Evolutionary conservation across 768 basidiomycete genomes (phyloP).

Genomic region (Amylocystis lapponica): DNA sequence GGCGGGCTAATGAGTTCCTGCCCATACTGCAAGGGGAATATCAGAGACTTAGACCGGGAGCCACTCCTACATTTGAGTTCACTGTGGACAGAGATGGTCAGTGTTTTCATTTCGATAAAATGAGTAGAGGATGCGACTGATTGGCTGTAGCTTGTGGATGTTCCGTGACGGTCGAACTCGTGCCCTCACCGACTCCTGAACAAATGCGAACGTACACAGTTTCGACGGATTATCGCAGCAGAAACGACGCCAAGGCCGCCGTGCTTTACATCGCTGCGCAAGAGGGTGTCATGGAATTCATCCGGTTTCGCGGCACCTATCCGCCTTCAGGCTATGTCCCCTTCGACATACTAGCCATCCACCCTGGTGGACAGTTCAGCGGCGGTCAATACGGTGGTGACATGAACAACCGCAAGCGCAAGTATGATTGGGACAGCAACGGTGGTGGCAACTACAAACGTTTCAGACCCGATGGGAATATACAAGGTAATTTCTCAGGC

Average conservation of each 20-base stretch:
- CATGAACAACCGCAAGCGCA: not conserved
- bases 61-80: slow-evolving; percentile 36
- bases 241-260: slow-evolving; percentile 57
- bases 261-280: slow-evolving; percentile 48
- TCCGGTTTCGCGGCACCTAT: slow-evolving; percentile 45
- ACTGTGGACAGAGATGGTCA: slow-evolving; percentile 47
- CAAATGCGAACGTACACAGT: slow-evolving; percentile 42
- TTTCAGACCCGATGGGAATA: not conserved
- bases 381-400: not conserved
- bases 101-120: slow-evolving; percentile 3
- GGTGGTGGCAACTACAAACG: slow-evolving; percentile 4
- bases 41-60: slow-evolving; percentile 33
- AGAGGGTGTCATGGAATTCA: slow-evolving; percentile 51
- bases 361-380: not conserved
- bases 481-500: slow-evolving; percentile 1
- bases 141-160: slow-evolving; percentile 47
- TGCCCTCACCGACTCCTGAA: slow-evolving; percentile 23
- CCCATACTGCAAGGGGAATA: slow-evolving; percentile 43
- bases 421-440: slow-evolving; percentile 1
- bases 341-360: too few species aligned
- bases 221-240: slow-evolving; percentile 45
- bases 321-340: slow-evolving; percentile 36
- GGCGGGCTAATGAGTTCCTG: slow-evolving; percentile 40
- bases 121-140: slow-evolving; percentile 1
- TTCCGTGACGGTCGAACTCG: slow-evolving; percentile 38